A percentile compares a stretch with the other conserved stretches of the same genome.
Conservation (phyloP, 2,329 filamentous ascomycete genomes). For the Alternaria dauci region DNA sequence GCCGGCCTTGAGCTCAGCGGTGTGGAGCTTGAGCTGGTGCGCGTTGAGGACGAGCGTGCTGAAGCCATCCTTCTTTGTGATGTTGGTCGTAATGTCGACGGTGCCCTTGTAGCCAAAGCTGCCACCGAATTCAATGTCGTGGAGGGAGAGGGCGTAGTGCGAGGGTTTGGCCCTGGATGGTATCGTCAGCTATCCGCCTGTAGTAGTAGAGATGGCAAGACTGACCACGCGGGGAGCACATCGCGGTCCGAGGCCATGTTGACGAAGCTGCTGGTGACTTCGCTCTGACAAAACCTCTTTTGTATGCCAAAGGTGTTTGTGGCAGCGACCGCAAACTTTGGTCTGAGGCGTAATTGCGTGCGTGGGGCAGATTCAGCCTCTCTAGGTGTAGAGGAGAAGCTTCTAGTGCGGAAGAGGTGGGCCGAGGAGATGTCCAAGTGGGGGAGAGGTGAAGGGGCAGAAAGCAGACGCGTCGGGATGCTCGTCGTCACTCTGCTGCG, state of each 20-base stretch:
- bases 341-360: slow-evolving; percentile 23
- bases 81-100: slow-evolving; percentile 79
- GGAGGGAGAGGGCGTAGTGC: slow-evolving; percentile 86
- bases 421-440: slow-evolving; percentile 17
- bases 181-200: slow-evolving; percentile 22
- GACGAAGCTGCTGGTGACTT: slow-evolving; percentile 43
- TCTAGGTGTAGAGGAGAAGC: slow-evolving; percentile 27
- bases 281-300: slow-evolving; percentile 44
- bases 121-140: slow-evolving; percentile 75
- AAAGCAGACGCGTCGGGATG: slow-evolving; percentile 21
- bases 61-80: slow-evolving; percentile 69
- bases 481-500: slow-evolving; percentile 24
- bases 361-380: slow-evolving; percentile 30
- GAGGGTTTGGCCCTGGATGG: slow-evolving; percentile 73
- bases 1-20: slow-evolving; percentile 68
- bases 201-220: background rate
- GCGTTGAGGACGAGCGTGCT: slow-evolving; percentile 85
- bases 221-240: slow-evolving; percentile 56
- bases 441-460: slow-evolving; percentile 2
- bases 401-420: slow-evolving; percentile 24
- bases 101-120: slow-evolving; percentile 85
- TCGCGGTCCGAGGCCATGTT: slow-evolving; percentile 58
- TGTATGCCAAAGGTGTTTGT: slow-evolving; percentile 26
- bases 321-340: slow-evolving; percentile 24
- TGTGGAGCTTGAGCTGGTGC: slow-evolving; percentile 80